Conservation (phyloP, 352 stramenopile genomes). For the Globisporangium viniferum region DNA sequence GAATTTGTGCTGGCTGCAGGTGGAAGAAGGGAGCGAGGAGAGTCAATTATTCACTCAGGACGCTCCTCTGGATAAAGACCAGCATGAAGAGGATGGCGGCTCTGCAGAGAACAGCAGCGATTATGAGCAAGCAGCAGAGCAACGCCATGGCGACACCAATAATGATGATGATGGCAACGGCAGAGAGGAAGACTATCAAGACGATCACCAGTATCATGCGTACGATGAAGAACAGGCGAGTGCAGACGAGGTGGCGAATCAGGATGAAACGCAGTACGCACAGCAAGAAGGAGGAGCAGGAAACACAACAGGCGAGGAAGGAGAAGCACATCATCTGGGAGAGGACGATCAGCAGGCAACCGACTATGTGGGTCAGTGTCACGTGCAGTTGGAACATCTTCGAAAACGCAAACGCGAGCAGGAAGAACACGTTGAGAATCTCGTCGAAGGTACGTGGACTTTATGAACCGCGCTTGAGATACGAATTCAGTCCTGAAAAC, state of each 20-base stretch:
- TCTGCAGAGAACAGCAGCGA: neutral
- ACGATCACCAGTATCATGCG: neutral
- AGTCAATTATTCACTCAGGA: constrained; percentile 2
- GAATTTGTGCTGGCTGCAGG: neutral
- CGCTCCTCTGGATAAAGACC: neutral
- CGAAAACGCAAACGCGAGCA: constrained; percentile 10
- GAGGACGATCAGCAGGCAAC: neutral
- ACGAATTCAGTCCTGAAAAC: neutral
- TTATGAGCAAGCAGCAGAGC: neutral
- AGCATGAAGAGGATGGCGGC: neutral
- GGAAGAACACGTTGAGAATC: constrained; percentile 2
- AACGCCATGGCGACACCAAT: neutral
- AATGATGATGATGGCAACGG: neutral
- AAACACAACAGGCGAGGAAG: neutral
- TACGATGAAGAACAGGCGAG: neutral
- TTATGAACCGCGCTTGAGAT: neutral
- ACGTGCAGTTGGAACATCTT: neutral
- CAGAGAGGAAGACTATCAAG: neutral
- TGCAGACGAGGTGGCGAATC: neutral
- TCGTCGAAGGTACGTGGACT: constrained; percentile 7
- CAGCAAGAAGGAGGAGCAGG: neutral
- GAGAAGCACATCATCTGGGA: neutral
- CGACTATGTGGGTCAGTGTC: constrained; percentile 5
- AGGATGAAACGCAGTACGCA: neutral
- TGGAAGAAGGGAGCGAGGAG: constrained; percentile 10